Base-by-base conservation (phyloP, 2,329 filamentous ascomycete species). In the Amesomyces nigricolor region DNA sequence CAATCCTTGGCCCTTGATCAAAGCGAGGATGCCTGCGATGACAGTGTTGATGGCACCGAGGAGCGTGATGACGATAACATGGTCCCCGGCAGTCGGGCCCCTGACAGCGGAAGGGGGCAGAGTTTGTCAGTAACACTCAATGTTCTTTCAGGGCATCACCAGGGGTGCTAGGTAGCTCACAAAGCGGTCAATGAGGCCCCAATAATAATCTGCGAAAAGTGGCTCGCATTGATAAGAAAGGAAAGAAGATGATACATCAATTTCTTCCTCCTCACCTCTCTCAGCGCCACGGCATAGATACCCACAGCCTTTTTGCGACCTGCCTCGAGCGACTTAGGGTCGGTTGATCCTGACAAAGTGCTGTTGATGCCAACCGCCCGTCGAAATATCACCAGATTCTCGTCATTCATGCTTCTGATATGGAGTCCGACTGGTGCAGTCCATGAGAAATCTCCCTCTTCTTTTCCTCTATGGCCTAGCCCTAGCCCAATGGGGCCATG, bases 11-110 rank as follows among this genome's bases (percentile, higher is more conserved):
- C 77, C 75, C 63, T 78, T 79, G 46, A 80, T 64, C 7, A 80
- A 74, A 0, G 82, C 82, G 17, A 87, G 68, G 1, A 84, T 69
- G 14, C 85, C 83, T 1, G 84, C 84, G 5, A 86, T 73, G 3
- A 83, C 68, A 2, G 82, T 85, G 63, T 87, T 87, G 10, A 81
- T 66, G 1, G 82, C 82, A 3, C 85, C 83, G 1, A 87, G 70
- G 0, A 80, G 67, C 9, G 80, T 82, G 65, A 87, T 80, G 13
- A 64, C 47, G 17, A 75, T 71, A 16, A 79, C 67, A 59, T 85
- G 76, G 14, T 76, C 70, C 2, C 78, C 72, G 14, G 76, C 71
- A 0, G 65, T 64, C 0, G 77, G 70, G 0, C 77, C 76, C n/a
- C 60, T 61, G 13, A n/a, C 11, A 44, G 19, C 1, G 4, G 16